A percentile compares a stretch with the other conserved stretches of the same genome.
Evolutionary conservation across 106 monocot species (phyloP).

Genomic region (Dendrobium nobile): DNA sequence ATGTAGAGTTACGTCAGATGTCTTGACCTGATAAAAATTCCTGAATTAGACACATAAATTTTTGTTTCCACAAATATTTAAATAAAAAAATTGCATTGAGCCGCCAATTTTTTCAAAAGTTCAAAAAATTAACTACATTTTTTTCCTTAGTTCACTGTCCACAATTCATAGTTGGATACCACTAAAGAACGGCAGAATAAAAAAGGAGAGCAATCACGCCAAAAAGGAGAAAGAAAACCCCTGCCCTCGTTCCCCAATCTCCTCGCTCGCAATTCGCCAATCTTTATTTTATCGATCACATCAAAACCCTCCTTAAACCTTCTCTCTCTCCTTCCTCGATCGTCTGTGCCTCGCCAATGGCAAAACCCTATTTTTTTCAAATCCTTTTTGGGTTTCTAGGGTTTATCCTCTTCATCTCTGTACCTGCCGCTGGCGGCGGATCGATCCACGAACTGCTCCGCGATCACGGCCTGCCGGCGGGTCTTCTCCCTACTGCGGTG

Average conservation of each 20-base stretch:
- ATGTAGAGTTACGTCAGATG: too few relatives aligned
- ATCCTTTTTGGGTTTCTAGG: background rate
- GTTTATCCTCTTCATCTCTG: too few relatives aligned
- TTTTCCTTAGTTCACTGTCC: background rate
- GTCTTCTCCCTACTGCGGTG: constrained; percentile 40
- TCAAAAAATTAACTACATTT: too few relatives aligned
- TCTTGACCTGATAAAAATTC: too few relatives aligned
- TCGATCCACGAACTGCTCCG: constrained; percentile 46
- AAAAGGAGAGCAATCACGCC: background rate
- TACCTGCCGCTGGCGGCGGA: background rate
- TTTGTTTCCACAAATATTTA: too few relatives aligned
- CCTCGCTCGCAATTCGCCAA: background rate
- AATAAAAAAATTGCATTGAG: too few relatives aligned
- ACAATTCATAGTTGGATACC: background rate
- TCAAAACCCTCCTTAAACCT: constrained; percentile 1
- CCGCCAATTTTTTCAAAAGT: too few relatives aligned
- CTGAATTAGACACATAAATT: too few relatives aligned
- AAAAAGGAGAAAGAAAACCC: background rate
- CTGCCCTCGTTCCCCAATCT: background rate
- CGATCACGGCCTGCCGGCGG: constrained; percentile 46
- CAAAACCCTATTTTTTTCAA: background rate
- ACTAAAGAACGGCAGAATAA: background rate
- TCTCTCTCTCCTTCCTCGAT: background rate
- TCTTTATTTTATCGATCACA: background rate
- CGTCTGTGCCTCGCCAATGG: background rate